These are phyloP conservation scores for Ophiocordyceps australis DNA, from an alignment of 2,329 filamentous ascomycete species.

Conservation along the genomic window DNA sequence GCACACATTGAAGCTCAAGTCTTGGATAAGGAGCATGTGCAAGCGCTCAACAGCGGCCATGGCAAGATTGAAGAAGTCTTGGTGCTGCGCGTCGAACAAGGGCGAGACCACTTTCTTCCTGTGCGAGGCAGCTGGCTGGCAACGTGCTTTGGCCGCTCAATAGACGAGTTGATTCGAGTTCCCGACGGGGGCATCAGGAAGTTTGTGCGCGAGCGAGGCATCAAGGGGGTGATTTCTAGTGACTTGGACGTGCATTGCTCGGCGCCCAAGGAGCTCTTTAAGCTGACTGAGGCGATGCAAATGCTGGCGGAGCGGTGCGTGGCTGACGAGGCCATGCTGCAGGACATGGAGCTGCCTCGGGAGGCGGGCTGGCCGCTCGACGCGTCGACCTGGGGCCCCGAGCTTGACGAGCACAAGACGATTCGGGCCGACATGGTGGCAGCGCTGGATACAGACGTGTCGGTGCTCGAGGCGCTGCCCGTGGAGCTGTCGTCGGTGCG, in stretches of 20 bases:
- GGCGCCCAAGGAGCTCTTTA: slow-evolving; percentile 76
- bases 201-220: slow-evolving; percentile 19
- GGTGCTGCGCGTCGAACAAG: slow-evolving; percentile 65
- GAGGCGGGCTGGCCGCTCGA: slow-evolving; percentile 45
- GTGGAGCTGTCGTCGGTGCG: slow-evolving; percentile 44
- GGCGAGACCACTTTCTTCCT: slow-evolving; percentile 82
- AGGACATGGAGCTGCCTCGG: slow-evolving; percentile 29
- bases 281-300: slow-evolving; percentile 65
- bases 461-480: slow-evolving; percentile 42
- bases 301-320: slow-evolving; percentile 34
- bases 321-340: slow-evolving; percentile 45
- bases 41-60: slow-evolving; percentile 51
- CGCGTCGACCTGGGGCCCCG: slow-evolving; percentile 14
- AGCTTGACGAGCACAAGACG: slow-evolving; percentile 6
- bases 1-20: slow-evolving; percentile 53
- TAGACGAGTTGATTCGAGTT: slow-evolving; percentile 77
- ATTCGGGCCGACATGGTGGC: slow-evolving; percentile 28
- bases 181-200: slow-evolving; percentile 62
- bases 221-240: slow-evolving; percentile 31
- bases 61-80: slow-evolving; percentile 65
- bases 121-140: slow-evolving; percentile 63
- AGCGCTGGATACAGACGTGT: slow-evolving; percentile 53
- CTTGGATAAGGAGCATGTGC: slow-evolving; percentile 42
- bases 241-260: slow-evolving; percentile 50
- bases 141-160: slow-evolving; percentile 64